Conservation (phyloP, 306 rosid genomes). For the Erythrophleum fordii region DNA sequence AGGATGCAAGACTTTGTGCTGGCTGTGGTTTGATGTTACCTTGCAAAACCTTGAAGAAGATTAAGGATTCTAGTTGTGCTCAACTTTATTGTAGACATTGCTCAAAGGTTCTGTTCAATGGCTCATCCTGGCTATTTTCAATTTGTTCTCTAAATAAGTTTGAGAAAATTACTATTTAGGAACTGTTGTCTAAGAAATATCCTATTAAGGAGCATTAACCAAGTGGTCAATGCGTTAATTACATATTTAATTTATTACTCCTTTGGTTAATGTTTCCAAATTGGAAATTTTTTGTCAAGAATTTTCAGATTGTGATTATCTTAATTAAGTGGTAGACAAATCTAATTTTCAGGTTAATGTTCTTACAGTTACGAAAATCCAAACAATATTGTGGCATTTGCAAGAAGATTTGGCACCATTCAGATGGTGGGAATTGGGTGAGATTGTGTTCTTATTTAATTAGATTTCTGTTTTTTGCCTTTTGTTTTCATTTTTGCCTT, state of each 20-base stretch:
- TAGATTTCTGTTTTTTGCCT: slow-evolving; percentile 11
- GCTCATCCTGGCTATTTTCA: slow-evolving; percentile 25
- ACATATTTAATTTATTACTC: not conserved
- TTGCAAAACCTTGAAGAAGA: slow-evolving; percentile 58
- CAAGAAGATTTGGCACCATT: slow-evolving; percentile 92
- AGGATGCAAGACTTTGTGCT: slow-evolving; percentile 69
- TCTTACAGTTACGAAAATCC: slow-evolving; percentile 73
- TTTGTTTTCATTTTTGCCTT: no score
- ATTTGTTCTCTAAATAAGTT: slow-evolving; percentile 18
- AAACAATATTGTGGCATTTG: slow-evolving; percentile 94
- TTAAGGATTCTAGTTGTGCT: slow-evolving; percentile 53
- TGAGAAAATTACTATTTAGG: not conserved
- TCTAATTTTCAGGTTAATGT: slow-evolving; percentile 33
- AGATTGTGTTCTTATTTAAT: slow-evolving; percentile 48
- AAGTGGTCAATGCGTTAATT: not conserved
- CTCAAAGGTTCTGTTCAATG: slow-evolving; percentile 58
- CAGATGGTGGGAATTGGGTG: slow-evolving; percentile 93
- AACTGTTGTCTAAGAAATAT: not conserved
- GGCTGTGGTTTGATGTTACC: slow-evolving; percentile 73
- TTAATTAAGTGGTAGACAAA: not conserved
- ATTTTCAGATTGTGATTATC: not conserved
- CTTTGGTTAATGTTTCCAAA: not conserved
- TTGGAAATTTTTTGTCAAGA: not conserved
- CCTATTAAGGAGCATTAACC: not conserved
- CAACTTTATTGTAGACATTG: slow-evolving; percentile 77